A percentile compares a stretch with the other conserved stretches of the same genome.
These are phyloP conservation scores for Areca catechu DNA, from an alignment of 176 grass and related monocot genomes.

Conservation along the genomic window DNA sequence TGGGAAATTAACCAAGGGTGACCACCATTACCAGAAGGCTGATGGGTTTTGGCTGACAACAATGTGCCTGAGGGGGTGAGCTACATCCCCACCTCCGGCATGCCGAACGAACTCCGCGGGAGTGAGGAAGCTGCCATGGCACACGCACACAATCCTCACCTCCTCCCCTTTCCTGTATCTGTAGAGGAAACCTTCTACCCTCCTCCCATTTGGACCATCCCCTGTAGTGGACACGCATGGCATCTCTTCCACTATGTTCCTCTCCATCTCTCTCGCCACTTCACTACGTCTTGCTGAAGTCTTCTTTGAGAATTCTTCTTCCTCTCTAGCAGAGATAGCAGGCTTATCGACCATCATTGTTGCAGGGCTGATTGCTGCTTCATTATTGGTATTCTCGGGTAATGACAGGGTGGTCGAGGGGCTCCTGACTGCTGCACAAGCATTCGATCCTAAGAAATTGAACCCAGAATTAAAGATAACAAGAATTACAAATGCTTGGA, in stretches of 20 bases:
- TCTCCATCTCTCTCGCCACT: not conserved
- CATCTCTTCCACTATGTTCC: not conserved
- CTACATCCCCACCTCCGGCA: not conserved
- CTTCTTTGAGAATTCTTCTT: no score
- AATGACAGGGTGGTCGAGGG: no score
- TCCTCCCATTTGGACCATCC: conserved; percentile 2
- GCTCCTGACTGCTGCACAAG: no score
- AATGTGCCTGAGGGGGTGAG: conserved; percentile 10
- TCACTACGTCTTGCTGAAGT: no score
- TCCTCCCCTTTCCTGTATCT: conserved; percentile 12
- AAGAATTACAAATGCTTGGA: no score
- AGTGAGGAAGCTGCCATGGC: conserved; percentile 14
- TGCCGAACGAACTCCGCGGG: conserved; percentile 8
- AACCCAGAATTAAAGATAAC: no score
- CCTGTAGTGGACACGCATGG: conserved; percentile 2
- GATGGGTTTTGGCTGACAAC: not conserved
- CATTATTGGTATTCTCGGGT: no score
- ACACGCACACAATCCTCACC: conserved; percentile 8
- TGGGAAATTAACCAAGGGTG: no score
- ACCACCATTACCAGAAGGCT: not conserved
- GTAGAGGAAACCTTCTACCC: conserved; percentile 9
- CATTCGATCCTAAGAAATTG: no score
- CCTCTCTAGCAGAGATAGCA: no score
- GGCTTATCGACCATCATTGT: no score
- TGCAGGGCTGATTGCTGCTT: no score